phyloP scores from a whole-genome alignment of 192 early-diverging fungal species.

The Funneliformis mosseae region DNA sequence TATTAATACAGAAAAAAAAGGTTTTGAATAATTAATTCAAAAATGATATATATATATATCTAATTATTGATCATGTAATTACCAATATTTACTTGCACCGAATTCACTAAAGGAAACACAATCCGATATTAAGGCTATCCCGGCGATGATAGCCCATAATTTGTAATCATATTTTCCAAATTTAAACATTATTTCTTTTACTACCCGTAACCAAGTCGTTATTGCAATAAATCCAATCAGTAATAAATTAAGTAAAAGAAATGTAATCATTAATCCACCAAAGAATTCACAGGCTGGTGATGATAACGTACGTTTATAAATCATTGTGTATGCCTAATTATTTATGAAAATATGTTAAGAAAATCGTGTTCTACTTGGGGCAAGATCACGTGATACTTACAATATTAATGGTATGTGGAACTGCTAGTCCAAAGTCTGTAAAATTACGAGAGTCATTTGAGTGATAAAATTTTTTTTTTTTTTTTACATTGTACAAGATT shows the following conservation, averaged over 20 bases:
- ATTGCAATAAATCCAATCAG: not conserved
- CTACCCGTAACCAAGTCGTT: not conserved
- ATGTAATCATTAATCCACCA: too few species aligned
- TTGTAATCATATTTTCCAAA: slow-evolving; percentile 11
- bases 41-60: not conserved
- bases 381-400: not conserved
- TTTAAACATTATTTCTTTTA: not conserved
- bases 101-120: not conserved
- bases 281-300: not conserved
- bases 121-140: not conserved
- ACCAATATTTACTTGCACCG: not conserved
- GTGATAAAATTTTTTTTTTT: too few species aligned
- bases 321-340: not conserved
- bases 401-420: not conserved
- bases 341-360: not conserved
- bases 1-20: not conserved
- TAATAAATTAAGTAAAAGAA: not conserved
- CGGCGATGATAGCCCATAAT: not conserved
- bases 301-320: not conserved
- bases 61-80: too few species aligned
- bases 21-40: too few species aligned
- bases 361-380: too few species aligned
- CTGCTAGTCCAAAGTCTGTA: not conserved
- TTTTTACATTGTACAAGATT: not conserved
- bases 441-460: not conserved